Evolutionary conservation across 805 yeast species (phyloP), one percentile per base, ranked within the genome.

Genomic region (Candida koratica): DNA sequence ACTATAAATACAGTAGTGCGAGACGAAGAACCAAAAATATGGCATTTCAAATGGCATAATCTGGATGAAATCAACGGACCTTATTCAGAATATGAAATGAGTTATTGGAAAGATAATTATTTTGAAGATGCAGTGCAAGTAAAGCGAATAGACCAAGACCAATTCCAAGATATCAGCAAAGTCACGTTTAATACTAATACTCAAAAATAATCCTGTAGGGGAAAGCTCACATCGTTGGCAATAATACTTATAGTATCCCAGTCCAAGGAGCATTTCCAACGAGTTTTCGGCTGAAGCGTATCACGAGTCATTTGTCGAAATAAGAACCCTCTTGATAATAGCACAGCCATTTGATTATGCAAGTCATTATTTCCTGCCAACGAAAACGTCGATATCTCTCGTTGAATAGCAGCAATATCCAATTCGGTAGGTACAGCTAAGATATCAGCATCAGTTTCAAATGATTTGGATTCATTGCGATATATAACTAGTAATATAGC

Each of bases 401-500:
- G 35, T 39, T 65, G 59, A 37, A 53, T 56, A 23, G 42, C 45
- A 18, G 61, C 48, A 25, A 54, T 9, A 51, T 69, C 51, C 67
- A 55, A 37, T n/a, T 28, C 34, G 9, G 32, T 32, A 14, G 58
- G 60, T 17, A 60, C 58, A 20, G 54, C 56, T 7, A 59, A 37
- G 28, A 46, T 45, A 15, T 51, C 36, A 12, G 47, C 38, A 7
- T 42, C 40, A 9, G 41, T 45, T 22, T 48, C 48, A 15, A 57
- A 53, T 18, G 61, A 52, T 9, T 62, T 48, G 6, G 67, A 50
- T 38, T 64, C 64, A 25, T 55, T 60, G 36, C 69, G 72, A 49
- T 75, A 77, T 10, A 88, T 76, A 0, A 94, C 80, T 28, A 82
- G 81, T 24, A 84, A 66, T 16, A 89, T 84, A 0, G 96, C 95